Percentiles rank a stretch among this genome's conserved stretches.
Evolutionary conservation across 73 alveolate genomes (phyloP).

Genomic region (Effrenium voratum): DNA sequence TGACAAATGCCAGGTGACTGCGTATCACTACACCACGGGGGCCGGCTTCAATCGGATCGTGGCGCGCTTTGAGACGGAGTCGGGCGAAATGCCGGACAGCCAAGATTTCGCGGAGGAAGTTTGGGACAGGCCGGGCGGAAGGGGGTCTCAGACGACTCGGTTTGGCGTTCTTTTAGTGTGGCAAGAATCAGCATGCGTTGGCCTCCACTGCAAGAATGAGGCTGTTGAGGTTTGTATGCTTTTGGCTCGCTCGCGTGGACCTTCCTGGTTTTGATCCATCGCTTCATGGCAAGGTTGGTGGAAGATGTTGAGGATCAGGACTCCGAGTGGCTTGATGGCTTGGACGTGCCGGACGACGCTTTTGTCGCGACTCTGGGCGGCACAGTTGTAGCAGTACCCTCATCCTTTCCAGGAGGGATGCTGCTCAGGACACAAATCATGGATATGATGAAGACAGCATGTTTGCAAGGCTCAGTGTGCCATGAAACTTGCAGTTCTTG

Average conservation of each 20-base stretch:
- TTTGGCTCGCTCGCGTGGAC: too few relatives aligned
- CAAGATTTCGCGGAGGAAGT: constrained; percentile 78
- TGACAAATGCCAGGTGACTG: constrained; percentile 25
- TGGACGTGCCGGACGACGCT: constrained; percentile 47
- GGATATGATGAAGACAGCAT: too few relatives aligned
- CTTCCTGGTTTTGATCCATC: too few relatives aligned
- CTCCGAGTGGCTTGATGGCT: constrained; percentile 8
- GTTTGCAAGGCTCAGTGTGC: background rate
- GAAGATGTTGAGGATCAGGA: constrained; percentile 54
- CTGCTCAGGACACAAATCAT: too few relatives aligned
- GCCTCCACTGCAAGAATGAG: too few relatives aligned
- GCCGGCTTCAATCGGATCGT: constrained; percentile 61
- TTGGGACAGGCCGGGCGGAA: constrained; percentile 62
- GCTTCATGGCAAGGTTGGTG: constrained; percentile 16
- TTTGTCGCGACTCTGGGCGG: too few relatives aligned
- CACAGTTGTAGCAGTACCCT: too few relatives aligned
- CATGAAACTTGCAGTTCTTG: background rate
- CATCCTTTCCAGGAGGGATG: too few relatives aligned
- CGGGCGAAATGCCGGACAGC: constrained; percentile 3
- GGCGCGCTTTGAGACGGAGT: constrained; percentile 25
- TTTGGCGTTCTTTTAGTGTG: background rate
- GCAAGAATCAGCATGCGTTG: background rate
- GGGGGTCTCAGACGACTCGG: too few relatives aligned
- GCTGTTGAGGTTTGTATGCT: too few relatives aligned
- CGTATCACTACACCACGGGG: constrained; percentile 77